Base-by-base conservation (phyloP, 2,329 filamentous ascomycete genomes). In the Cylindrodendrum hubeiense region DNA sequence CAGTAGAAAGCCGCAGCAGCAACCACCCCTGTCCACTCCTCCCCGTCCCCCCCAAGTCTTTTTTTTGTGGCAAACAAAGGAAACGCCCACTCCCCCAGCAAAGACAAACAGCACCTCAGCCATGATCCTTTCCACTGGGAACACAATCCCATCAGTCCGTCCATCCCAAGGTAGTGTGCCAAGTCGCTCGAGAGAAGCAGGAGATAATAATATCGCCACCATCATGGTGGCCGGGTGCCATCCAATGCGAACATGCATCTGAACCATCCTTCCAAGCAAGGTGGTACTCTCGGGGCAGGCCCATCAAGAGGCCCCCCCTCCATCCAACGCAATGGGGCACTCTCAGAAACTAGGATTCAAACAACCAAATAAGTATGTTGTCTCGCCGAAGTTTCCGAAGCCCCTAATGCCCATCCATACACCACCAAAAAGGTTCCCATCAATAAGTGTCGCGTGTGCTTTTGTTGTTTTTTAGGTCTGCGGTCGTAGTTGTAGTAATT, bases 401-500 rank as follows among this genome's bases (percentile, higher is more conserved):
- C 39, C 43, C 61, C 49, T 46, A 53, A 26, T 56, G 47, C 46
- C 59, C 46, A 55, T 54, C 39, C 54, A 52, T 63, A 52, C 54
- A 53, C 61, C 60, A 41, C 41, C 54, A 24, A 53, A 21, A 52
- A 66, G 49, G 57, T 41, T 63, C 65, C 72, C 67, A 64, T 53
- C 62, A 65, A 67, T 70, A 57, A 65, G 66, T 61, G 60, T 67
- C 56, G 53, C 65, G 71, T 56, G 49, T 65, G 64, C 68, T 73
- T 72, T 74, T 68, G 60, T 73, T 73, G 63, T 72, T 55, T 63
- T 63, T 63, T 58, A 72, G 67, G 70, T 72, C 67, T 69, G 62
- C 67, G 55, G 68, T 71, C 67, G 67, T 66, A 57, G 62, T 73
- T 67, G 66, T 73, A 71, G 70, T 67, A 75, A 80, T 79, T 75